Evolutionary conservation across 257 asterid genomes (phyloP).

Genomic region (Solanum lignicaule): DNA sequence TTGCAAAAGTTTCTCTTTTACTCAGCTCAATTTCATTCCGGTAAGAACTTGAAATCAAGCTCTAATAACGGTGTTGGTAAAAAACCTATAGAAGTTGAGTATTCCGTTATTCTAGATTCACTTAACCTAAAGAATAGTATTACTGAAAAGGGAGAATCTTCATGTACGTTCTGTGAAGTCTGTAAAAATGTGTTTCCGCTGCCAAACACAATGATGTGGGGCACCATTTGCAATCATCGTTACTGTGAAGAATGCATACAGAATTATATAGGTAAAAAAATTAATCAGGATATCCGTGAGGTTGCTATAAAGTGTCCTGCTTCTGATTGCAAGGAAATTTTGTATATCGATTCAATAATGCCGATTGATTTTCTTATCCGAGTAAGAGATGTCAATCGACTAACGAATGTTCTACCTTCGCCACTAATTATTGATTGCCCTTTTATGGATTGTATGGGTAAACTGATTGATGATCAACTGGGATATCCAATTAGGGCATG

Average conservation of each 20-base stretch:
- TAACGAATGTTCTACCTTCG: neutral
- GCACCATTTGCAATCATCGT: neutral
- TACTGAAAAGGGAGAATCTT: neutral
- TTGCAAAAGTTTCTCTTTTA: neutral
- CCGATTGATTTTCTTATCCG: neutral
- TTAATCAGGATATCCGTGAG: neutral
- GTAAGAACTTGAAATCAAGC: neutral
- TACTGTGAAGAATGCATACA: conserved; percentile 3
- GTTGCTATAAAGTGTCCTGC: neutral
- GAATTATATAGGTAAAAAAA: neutral
- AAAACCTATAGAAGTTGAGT: neutral
- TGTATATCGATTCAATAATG: neutral
- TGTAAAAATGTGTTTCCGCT: neutral
- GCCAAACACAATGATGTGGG: neutral
- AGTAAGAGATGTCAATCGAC: neutral
- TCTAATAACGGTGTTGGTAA: neutral
- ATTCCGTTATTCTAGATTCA: no score
- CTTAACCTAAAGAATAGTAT: neutral
- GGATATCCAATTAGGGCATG: neutral
- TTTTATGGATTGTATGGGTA: neutral
- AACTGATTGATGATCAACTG: neutral
- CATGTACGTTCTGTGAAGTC: neutral
- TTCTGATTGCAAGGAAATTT: neutral
- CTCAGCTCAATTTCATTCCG: neutral
- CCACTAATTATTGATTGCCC: neutral